Conservation (phyloP, 106 monocot species). For the Acorus calamus region DNA sequence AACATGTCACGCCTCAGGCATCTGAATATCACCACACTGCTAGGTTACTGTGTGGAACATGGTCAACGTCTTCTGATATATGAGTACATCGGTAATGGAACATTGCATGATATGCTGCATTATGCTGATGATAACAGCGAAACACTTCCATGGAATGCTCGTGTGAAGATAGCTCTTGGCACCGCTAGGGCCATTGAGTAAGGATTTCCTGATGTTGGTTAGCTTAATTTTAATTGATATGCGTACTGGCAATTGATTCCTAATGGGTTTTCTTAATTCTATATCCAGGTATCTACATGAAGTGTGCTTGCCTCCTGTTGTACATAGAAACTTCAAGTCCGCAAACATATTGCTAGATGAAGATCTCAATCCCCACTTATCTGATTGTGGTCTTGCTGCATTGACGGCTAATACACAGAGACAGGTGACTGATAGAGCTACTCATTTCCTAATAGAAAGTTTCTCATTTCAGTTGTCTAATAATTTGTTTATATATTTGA, state of each 20-base stretch:
- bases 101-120: constrained; percentile 72
- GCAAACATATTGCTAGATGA: constrained; percentile 70
- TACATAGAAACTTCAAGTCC: constrained; percentile 67
- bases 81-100: constrained; percentile 71
- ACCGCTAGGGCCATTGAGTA: constrained; percentile 85
- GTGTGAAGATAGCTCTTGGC: constrained; percentile 77
- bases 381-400: constrained; percentile 67
- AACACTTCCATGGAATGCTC: constrained; percentile 60
- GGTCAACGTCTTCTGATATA: constrained; percentile 73
- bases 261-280: background rate
- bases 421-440: constrained; percentile 29
- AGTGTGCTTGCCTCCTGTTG: constrained; percentile 57
- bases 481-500: background rate
- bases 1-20: constrained; percentile 80
- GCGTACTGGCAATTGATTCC: background rate
- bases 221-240: background rate
- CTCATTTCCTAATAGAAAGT: background rate
- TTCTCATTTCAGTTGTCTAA: background rate
- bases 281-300: constrained; percentile 71
- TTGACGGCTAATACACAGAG: constrained; percentile 60
- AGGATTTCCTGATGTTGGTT: constrained; percentile 5
- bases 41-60: constrained; percentile 79
- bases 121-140: constrained; percentile 44
- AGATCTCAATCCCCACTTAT: constrained; percentile 65
- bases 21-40: constrained; percentile 51